A percentile compares a stretch with the other conserved stretches of the same genome.
Evolutionary conservation across 495 filamentous ascomycete genomes (phyloP).

Genomic region (Hypoxylon fragiforme): DNA sequence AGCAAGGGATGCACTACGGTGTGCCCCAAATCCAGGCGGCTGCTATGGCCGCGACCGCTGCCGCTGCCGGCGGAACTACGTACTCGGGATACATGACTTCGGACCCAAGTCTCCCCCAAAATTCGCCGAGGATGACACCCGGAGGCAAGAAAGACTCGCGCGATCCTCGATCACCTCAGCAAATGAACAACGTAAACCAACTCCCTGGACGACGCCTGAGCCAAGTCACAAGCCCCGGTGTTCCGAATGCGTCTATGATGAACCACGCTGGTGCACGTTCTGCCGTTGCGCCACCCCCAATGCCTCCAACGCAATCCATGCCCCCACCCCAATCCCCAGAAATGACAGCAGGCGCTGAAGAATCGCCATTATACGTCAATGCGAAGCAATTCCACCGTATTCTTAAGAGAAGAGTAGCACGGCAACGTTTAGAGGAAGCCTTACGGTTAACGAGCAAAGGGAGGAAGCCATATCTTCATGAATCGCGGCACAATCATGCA

Average conservation of each 20-base stretch:
- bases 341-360: conserved; percentile 78
- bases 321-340: conserved; percentile 80
- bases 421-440: conserved; percentile 90
- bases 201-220: conserved; percentile 59
- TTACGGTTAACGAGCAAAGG: conserved; percentile 91
- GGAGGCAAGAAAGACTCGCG: conserved; percentile 61
- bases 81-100: conserved; percentile 56
- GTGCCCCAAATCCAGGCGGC: conserved; percentile 64
- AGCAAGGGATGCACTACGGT: conserved; percentile 62
- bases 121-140: conserved; percentile 61
- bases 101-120: conserved; percentile 59
- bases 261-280: conserved; percentile 51
- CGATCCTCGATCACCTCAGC: conserved; percentile 63
- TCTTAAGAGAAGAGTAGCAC: conserved; percentile 86
- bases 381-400: conserved; percentile 99
- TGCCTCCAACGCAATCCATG: conserved; percentile 51
- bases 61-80: conserved; percentile 63
- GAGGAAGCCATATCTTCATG: conserved; percentile 95
- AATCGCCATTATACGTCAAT: conserved; percentile 96
- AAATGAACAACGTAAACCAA: conserved; percentile 58
- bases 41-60: conserved; percentile 71
- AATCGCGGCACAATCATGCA: conserved; percentile 98
- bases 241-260: conserved; percentile 60
- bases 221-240: conserved; percentile 65
- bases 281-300: conserved; percentile 50